Evolutionary conservation across 176 grass and related monocot genomes (phyloP), one percentile per base, ranked within the genome.

Genomic region (Ensete glaucum): DNA sequence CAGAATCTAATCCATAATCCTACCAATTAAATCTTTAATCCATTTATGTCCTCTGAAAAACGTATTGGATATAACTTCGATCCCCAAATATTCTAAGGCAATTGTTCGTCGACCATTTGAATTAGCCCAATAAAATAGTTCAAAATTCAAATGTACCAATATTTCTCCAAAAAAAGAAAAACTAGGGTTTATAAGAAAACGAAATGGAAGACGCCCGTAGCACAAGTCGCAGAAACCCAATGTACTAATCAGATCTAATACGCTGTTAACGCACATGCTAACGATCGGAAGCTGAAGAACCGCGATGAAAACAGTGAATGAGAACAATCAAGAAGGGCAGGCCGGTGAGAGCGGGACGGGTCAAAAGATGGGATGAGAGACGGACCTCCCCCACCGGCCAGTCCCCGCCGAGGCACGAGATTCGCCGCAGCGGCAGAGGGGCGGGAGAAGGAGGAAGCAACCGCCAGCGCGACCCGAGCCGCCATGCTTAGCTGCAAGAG

Each of bases 391-490:
- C 77, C 53, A 12, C 53, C 66, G 11, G 77, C 53, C 17, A 79
- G 77, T 19, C 77, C 53, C 5, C 77, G 25, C 53, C 66, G 65
- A 1, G 77, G 53, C 23, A 70, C 55, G 17, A 71, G 52, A 53
- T 58, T 79, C 1, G 77, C 52, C 52, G 66, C 13, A 8, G 53
- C 3, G 11, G 25, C 13, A 19, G 52, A 79, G 52, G 52, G 25
- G 26, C 64, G 66, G n/a, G 26, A 60, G 17, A 57, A 3, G 26
- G 77, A 71, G 54, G 52, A 56, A 69, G 53, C 77, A 5, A 54
- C 9, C 73, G 54, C 25, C 53, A 70, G 53, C 66, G 53, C 77
- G 66, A 54, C 66, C 66, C 77, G 64, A 70, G 77, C 26, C 25
- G 77, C 65, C 17, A 54, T 67, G 25, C 51, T 51, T 77, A 23